A percentile compares a stretch with the other conserved stretches of the same genome.
These are phyloP conservation scores for Eimeria mitis DNA, from an alignment of 169 alveolate genomes.

Conservation along the genomic window DNA sequence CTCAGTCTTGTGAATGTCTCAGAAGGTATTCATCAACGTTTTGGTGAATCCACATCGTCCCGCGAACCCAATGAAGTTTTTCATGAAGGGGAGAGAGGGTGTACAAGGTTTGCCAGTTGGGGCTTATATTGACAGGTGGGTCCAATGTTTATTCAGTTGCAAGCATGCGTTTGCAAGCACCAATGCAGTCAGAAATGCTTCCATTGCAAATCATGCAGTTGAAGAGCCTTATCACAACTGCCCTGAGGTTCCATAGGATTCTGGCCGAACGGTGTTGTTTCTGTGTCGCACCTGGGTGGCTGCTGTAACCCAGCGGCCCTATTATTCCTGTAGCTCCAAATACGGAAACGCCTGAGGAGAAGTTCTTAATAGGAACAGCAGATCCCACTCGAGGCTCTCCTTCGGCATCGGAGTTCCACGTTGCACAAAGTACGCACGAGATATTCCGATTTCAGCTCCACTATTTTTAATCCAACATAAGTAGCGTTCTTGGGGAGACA, in stretches of 20 bases:
- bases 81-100: constrained; percentile 62
- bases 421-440: constrained; percentile 19
- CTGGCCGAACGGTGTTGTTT: background rate
- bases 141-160: background rate
- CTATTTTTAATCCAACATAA: background rate
- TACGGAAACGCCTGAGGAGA: constrained; percentile 59
- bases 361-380: constrained; percentile 58
- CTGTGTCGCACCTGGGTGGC: background rate
- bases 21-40: constrained; percentile 22
- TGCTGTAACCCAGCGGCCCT: constrained; percentile 65
- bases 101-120: constrained; percentile 68
- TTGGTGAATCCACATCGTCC: constrained; percentile 70
- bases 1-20: background rate
- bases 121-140: constrained; percentile 67
- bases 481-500: background rate
- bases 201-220: background rate
- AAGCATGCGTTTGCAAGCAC: background rate
- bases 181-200: background rate
- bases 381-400: constrained; percentile 69
- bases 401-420: constrained; percentile 63
- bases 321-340: constrained; percentile 43
- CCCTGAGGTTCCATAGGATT: background rate
- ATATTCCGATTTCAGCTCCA: background rate
- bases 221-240: background rate
- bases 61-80: constrained; percentile 64